Base-by-base conservation (phyloP, 768 basidiomycete genomes). In the Lanmaoa rubissima region DNA sequence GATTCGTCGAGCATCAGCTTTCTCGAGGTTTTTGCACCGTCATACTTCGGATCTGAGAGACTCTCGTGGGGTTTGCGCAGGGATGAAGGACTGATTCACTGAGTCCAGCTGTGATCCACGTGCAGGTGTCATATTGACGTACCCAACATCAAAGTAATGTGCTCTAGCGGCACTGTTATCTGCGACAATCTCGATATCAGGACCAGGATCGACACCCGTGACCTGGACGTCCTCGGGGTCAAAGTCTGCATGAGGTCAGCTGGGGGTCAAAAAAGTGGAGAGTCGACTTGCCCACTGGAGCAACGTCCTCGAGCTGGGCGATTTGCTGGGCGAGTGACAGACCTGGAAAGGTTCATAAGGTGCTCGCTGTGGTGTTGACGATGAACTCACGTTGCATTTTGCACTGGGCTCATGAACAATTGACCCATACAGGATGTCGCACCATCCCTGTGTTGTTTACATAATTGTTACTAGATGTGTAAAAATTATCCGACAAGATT, bases 101-200 rank as follows among this genome's bases (percentile, higher is more conserved):
- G 36, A 54, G 57, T 61, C 40, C 47, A 45, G 39, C 17, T 34
- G 35, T 48, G 48, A 42, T 47, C 26, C 47, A 51, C 34, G 57
- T 52, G 34, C 36, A 45, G 24, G 40, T 32, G 28, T 10, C 28
- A 74, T 82, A 51, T 54, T 35, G 43, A 60, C 65, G 58, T 69
- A 93, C 90, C 90, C 91, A 39, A 95, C 90, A 63, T 90, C 85
- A 42, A 92, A 66, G 70, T 96, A 97, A 72, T 96, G 94, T 62
- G 87, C 86, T 63, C 87, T 78, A 0, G 74, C 78, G 14, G 73
- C 76, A 39, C 64, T 69, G 38, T 70, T 59, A 42, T 79, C 68
- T 43, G 59, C 60, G 24, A 56, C 54, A 48, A 66, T 65, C 19
- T 68, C 73, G 21, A 12, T 17, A 58, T 81, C 76, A 46, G 14